Conservation (phyloP, 352 stramenopile species). For the Globisporangium solare region DNA sequence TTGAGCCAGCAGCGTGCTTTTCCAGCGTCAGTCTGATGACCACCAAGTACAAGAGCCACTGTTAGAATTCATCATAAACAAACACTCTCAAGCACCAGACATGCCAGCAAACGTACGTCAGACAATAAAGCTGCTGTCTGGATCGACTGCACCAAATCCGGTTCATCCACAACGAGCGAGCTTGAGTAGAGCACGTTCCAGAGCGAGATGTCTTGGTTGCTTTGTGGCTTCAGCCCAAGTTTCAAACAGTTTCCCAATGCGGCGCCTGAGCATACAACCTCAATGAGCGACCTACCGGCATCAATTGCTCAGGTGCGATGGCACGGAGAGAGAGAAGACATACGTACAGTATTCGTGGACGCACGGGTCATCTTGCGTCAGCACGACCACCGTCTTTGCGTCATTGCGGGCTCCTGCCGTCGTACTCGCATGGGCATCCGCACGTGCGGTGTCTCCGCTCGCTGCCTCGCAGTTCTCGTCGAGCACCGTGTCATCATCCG, state of each 20-base stretch:
- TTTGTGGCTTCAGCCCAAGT: constrained; percentile 46
- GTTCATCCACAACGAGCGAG: constrained; percentile 69
- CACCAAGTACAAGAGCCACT: background rate
- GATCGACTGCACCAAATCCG: constrained; percentile 60
- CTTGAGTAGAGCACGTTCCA: constrained; percentile 75
- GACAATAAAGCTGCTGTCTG: constrained; percentile 64
- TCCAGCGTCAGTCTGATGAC: constrained; percentile 42
- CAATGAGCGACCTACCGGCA: background rate
- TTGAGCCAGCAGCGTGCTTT: constrained; percentile 78
- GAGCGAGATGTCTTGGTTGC: constrained; percentile 42
- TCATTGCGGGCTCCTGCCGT: constrained; percentile 1
- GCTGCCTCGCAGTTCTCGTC: constrained; percentile 3
- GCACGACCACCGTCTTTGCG: constrained; percentile 5
- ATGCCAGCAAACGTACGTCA: constrained; percentile 27
- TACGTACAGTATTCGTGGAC: constrained; percentile 59
- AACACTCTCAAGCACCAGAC: background rate
- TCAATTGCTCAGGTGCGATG: background rate
- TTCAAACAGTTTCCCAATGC: constrained; percentile 59
- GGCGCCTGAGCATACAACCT: constrained; percentile 22
- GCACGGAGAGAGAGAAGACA: background rate
- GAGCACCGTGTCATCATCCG: background rate
- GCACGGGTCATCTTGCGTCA: constrained; percentile 54
- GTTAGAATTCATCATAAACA: background rate
- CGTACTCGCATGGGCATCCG: constrained; percentile 4
- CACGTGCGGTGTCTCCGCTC: constrained; percentile 7